These are phyloP conservation scores for Kodamaea sp. DNA, from an alignment of 1,139 yeast genomes.

Conservation along the genomic window DNA sequence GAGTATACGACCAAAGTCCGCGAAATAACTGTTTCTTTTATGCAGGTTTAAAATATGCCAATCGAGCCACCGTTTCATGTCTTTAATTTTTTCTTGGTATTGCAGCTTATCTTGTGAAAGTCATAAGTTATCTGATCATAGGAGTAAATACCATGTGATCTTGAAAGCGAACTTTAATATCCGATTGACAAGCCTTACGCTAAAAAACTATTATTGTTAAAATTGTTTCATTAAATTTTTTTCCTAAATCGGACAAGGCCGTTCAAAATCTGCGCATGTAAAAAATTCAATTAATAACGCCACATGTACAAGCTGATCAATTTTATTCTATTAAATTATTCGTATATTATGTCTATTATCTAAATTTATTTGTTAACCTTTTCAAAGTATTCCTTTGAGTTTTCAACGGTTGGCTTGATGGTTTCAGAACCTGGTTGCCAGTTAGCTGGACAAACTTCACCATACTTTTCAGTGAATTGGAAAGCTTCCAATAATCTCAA, in stretches of 20 bases:
- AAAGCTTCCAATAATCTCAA: conserved; percentile 96
- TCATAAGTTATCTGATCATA: no score
- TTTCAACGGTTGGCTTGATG: conserved; percentile 81
- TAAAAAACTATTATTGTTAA: background rate
- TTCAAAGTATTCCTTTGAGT: conserved; percentile 78
- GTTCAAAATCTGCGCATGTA: no score
- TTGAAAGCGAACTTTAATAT: background rate
- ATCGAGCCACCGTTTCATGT: no score
- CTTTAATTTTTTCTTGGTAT: no score
- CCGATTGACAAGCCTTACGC: background rate
- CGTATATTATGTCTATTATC: conserved; percentile 3
- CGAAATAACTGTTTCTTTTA: no score
- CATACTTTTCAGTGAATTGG: conserved; percentile 97
- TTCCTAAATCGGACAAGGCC: background rate
- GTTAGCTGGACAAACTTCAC: conserved; percentile 99
- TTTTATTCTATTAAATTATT: conserved; percentile 16
- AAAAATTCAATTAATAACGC: no score
- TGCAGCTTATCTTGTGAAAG: no score
- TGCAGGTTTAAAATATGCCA: no score
- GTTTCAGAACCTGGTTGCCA: conserved; percentile 97
- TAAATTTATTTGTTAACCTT: conserved; percentile 42
- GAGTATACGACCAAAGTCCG: no score
- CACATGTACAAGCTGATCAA: conserved; percentile 4
- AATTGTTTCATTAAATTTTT: background rate
- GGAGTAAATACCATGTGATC: no score